These are phyloP conservation scores for Aurifilum marmelostoma DNA, from an alignment of 2,329 filamentous ascomycete species.

Conservation along the genomic window DNA sequence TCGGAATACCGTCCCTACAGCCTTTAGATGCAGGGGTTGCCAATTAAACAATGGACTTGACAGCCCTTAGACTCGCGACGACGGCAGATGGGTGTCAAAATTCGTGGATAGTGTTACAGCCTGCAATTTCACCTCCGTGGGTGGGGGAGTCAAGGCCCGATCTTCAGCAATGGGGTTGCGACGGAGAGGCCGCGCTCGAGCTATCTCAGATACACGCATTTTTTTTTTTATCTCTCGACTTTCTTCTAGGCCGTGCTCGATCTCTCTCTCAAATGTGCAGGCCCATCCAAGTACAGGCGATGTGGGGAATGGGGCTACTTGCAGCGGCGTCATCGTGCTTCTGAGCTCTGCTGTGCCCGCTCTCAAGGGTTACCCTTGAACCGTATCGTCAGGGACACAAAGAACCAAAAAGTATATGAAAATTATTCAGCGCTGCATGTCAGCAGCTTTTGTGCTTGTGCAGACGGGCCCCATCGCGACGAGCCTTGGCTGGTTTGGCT, in stretches of 20 bases:
- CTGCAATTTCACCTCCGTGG: slow-evolving; percentile 1
- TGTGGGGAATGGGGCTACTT: not conserved
- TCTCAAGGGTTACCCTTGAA: not conserved
- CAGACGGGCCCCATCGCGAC: not conserved
- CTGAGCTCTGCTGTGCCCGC: not conserved
- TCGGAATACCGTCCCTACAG: not conserved
- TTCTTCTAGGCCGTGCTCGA: not conserved
- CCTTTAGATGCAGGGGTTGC: not conserved
- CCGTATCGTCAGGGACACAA: not conserved
- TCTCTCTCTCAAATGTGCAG: not conserved
- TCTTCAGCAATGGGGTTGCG: not conserved
- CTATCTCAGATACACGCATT: not conserved
- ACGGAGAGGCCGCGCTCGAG: not conserved
- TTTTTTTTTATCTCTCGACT: not conserved
- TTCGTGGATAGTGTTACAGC: not conserved
- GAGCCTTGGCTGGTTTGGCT: not conserved
- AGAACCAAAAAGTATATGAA: not conserved
- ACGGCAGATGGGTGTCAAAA: too few relatives aligned
- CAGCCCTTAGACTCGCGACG: not conserved
- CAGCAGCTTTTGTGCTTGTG: not conserved
- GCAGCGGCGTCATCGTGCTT: slow-evolving; percentile 4
- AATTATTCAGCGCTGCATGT: not conserved
- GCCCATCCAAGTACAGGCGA: not conserved
- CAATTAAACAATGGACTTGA: not conserved
- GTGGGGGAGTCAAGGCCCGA: not conserved